Conservation (phyloP, 2,329 filamentous ascomycete species). For the Epichloe uncinata region DNA sequence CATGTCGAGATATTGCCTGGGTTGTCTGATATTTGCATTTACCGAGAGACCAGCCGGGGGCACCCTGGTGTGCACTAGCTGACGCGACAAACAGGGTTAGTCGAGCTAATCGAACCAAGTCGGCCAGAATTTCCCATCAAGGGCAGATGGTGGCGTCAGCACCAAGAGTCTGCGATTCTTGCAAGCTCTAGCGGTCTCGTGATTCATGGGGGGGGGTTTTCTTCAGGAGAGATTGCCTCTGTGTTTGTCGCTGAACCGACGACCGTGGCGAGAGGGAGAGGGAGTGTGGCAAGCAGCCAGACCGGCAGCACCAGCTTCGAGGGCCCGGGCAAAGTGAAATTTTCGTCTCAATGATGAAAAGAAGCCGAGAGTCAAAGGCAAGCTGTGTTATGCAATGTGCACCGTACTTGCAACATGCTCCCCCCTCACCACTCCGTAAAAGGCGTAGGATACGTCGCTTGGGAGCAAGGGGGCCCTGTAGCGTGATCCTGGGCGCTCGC, state of each 20-base stretch:
- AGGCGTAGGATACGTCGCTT: conserved; percentile 4
- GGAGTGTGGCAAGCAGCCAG: not conserved
- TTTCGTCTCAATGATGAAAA: not conserved
- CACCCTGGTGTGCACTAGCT: not conserved
- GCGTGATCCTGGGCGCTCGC: conserved; percentile 1
- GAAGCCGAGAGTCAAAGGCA: not conserved
- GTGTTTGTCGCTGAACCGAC: too few species aligned
- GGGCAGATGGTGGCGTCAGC: conserved; percentile 1
- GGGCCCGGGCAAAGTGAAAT: too few species aligned
- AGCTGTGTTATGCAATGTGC: not conserved
- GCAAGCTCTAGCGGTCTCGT: not conserved
- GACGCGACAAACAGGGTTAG: not conserved
- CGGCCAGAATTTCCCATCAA: not conserved
- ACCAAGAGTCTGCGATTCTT: not conserved
- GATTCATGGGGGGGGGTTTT: not conserved
- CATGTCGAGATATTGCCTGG: not conserved
- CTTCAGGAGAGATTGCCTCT: not conserved
- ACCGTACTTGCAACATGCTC: not conserved
- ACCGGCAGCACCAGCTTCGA: not conserved
- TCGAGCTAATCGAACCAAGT: not conserved
- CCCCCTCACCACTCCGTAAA: not conserved
- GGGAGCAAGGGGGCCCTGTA: not conserved
- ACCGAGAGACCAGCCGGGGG: conserved; percentile 4
- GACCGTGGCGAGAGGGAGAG: too few species aligned
- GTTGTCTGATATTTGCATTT: conserved; percentile 4